Conservation (phyloP, 192 early-diverging fungal species). For the Anaeromyces robustus region DNA sequence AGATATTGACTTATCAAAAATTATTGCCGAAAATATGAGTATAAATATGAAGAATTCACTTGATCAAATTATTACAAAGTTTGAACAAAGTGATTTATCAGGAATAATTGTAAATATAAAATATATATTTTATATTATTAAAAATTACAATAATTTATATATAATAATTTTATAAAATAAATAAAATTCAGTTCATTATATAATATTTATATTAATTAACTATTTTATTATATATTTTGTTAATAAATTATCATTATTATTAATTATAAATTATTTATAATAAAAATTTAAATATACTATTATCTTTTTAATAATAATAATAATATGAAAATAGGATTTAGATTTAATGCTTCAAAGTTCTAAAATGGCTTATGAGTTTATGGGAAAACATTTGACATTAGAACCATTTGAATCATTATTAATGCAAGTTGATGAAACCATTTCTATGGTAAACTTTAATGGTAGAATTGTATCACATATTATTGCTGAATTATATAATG, state of each 20-base stretch:
- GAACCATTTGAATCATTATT: constrained; percentile 29
- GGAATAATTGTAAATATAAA: constrained; percentile 14
- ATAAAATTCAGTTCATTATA: too few relatives aligned
- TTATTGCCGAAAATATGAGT: constrained; percentile 20
- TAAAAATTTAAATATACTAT: too few relatives aligned
- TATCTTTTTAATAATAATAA: not conserved
- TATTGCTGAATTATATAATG: not conserved
- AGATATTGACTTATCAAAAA: constrained; percentile 15
- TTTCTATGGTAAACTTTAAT: not conserved
- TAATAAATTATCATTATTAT: not conserved
- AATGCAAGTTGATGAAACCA: constrained; percentile 16
- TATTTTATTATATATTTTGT: not conserved
- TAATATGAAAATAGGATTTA: constrained; percentile 13
- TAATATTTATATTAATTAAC: too few relatives aligned
- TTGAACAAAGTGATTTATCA: constrained; percentile 19
- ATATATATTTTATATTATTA: not conserved
- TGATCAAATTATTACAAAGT: constrained; percentile 21
- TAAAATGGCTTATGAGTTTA: constrained; percentile 16
- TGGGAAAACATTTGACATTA: constrained; percentile 15
- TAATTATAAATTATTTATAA: not conserved
- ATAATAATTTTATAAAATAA: too few relatives aligned
- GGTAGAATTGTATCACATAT: not conserved
- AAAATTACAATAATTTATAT: too few relatives aligned
- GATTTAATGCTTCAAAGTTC: constrained; percentile 18
- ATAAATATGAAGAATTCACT: constrained; percentile 21